Base-by-base conservation (phyloP, 2,329 filamentous ascomycete species). In the Acephala macrosclerotiorum region DNA sequence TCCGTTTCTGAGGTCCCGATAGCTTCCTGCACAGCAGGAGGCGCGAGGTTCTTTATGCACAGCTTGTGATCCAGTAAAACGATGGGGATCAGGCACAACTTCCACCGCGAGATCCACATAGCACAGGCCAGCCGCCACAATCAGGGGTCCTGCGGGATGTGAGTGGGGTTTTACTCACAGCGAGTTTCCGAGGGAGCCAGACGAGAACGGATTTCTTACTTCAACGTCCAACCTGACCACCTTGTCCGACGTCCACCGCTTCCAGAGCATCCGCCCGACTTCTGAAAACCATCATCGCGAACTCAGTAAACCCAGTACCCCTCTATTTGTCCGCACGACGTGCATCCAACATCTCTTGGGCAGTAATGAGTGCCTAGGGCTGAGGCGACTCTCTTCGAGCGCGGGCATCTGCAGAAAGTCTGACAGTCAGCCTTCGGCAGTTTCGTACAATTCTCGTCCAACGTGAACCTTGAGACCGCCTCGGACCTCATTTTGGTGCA, bases 171-270 rank as follows among this genome's bases (percentile, higher is more conserved):
- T 33, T 57, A 18, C 42, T 18, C 26, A 53, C 25, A 14, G 18
- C 25, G 35, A 3, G 18, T 12, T 12, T 56, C 18, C 36, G 42
- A 59, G 53, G 35, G 35, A 33, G 42, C 18, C 26, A 26, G 47
- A 18, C 29, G n/a, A 22, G 35, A 45, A 25, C 29, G 40, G 22
- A 36, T 36, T 56, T 56, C 36, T 59, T 64, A 67, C 61, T 67
- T 61, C 29, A 64, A 62, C 58, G 47, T 55, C 58, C 53, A n/a
- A 53, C 49, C 47, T 58, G 29, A 40, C 45, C 2, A 11, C 51
- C 49, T 25, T 53, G 56, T 61, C 61, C 51, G 36, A 57, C 61
- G 53, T 56, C 38, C 26, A 60, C 49, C 16, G 20, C 20, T 29
- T 22, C 20, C 49, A 16, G 29, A 55, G 20, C 38, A 61, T 45